These are phyloP conservation scores for Corylus avellana DNA, from an alignment of 306 rosid genomes.

Conservation along the genomic window DNA sequence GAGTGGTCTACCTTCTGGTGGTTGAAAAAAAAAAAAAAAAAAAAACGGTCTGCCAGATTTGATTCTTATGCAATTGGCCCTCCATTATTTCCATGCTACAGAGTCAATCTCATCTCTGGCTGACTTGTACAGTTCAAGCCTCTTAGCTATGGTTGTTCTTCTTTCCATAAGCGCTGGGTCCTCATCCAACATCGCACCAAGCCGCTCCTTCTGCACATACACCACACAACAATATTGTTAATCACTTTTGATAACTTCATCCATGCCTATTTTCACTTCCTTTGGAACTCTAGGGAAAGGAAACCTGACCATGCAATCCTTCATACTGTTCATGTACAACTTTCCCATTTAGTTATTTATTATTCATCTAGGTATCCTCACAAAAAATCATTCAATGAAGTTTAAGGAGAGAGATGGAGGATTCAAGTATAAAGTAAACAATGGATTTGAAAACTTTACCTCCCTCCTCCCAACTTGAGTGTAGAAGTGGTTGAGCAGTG, in stretches of 20 bases:
- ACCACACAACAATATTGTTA: slow-evolving; percentile 12
- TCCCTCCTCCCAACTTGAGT: slow-evolving; percentile 83
- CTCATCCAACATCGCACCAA: slow-evolving; percentile 92
- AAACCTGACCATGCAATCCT: neutral
- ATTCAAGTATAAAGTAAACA: slow-evolving; percentile 1
- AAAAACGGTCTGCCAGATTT: neutral
- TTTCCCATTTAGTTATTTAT: neutral
- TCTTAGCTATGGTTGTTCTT: slow-evolving; percentile 72
- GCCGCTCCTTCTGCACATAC: slow-evolving; percentile 78
- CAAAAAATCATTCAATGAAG: neutral
- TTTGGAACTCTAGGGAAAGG: neutral
- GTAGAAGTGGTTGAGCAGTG: slow-evolving; percentile 77
- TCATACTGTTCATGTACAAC: neutral
- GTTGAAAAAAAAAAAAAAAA: neutral
- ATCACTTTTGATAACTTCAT: neutral
- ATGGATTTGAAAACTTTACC: slow-evolving; percentile 50
- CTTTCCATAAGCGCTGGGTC: slow-evolving; percentile 92
- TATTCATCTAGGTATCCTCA: neutral
- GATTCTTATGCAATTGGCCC: neutral
- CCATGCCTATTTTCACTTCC: neutral
- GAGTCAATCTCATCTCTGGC: slow-evolving; percentile 95
- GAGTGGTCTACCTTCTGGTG: neutral
- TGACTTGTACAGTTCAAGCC: slow-evolving; percentile 93
- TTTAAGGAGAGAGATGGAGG: neutral
- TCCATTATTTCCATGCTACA: slow-evolving; percentile 82